Base-by-base conservation (phyloP, 257 asterid genomes). In the Striga asiatica region DNA sequence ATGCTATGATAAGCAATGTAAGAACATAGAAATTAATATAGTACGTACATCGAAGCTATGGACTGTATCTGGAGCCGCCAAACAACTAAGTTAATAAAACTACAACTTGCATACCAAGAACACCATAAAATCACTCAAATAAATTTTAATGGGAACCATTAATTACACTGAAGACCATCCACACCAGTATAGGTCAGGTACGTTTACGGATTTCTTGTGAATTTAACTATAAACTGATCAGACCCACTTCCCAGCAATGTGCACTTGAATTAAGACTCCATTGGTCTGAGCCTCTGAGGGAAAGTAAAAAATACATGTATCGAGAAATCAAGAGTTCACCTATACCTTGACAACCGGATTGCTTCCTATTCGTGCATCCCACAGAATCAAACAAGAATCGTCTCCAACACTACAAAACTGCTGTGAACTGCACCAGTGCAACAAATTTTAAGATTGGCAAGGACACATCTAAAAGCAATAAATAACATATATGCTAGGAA, bases 401-500 rank as follows among this genome's bases (percentile, higher is more conserved):
- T 92, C 94, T 51, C 99, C 99, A 68, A 92, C 99, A 55, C 99
- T 92, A 64, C 97, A 92, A 37, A 92, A 92, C 63, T 92, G 95
- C 91, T 88, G 93, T 12, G 94, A 83, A 69, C 99, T 92, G 65
- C 73, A 84, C 50, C 54, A 62, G 54, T 54, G 22, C 48, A 50
- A 22, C 19, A 22, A 64, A 60, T 43, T 60, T 50, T 62, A 64
- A 66, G 43, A 45, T 54, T 56, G 66, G 54, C 68, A 54, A 45
- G 60, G 62, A 17, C 53, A 59, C 17, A 29, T 25, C 51, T 68
- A 22, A 61, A 32, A 73, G 54, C 18, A 27, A 29, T 24, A 42
- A 38, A 20, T 3, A 13, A 34, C 1, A 12, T 21, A 10, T 24
- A 67, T 12, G 48, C 23, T 14, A 41, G 18, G 58, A 22, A 52